A percentile compares a stretch with the other conserved stretches of the same genome.
Evolutionary conservation across 768 basidiomycete genomes (phyloP).

Genomic region (Boletus eberwhitei): DNA sequence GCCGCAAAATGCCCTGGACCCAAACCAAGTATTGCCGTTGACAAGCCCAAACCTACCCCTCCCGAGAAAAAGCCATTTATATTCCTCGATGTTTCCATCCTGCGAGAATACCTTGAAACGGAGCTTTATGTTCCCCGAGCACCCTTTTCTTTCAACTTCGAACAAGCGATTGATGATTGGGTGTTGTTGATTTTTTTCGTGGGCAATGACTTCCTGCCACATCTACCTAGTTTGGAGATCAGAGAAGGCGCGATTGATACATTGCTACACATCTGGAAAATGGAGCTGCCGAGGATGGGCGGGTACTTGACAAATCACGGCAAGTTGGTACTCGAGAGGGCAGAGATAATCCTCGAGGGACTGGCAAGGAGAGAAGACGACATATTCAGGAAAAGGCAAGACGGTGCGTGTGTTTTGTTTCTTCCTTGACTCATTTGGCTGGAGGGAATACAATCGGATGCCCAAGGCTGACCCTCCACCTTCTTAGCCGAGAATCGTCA

Average conservation of each 20-base stretch:
- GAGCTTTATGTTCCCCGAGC: slow-evolving; percentile 82
- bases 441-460: slow-evolving; percentile 4
- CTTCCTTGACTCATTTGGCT: slow-evolving; percentile 2
- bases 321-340: slow-evolving; percentile 76
- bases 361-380: slow-evolving; percentile 93
- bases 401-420: slow-evolving; percentile 59
- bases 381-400: slow-evolving; percentile 88
- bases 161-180: slow-evolving; percentile 99
- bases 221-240: slow-evolving; percentile 97
- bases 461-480: slow-evolving; percentile 12
- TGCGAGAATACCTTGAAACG: slow-evolving; percentile 97
- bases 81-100: slow-evolving; percentile 93
- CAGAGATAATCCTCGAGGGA: slow-evolving; percentile 93
- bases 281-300: slow-evolving; percentile 91
- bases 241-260: slow-evolving; percentile 99
- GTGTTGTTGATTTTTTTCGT: slow-evolving; percentile 99
- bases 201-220: slow-evolving; percentile 97
- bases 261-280: slow-evolving; percentile 92
- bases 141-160: slow-evolving; percentile 86
- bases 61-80: slow-evolving; percentile 89
- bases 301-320: slow-evolving; percentile 97
- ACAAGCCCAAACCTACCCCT: slow-evolving; percentile 44
- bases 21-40: slow-evolving; percentile 54
- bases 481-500: slow-evolving; percentile 86
- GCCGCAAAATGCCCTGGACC: slow-evolving; percentile 90